Base-by-base conservation (phyloP, 352 stramenopile species). In the Pythium phragmitis region DNA sequence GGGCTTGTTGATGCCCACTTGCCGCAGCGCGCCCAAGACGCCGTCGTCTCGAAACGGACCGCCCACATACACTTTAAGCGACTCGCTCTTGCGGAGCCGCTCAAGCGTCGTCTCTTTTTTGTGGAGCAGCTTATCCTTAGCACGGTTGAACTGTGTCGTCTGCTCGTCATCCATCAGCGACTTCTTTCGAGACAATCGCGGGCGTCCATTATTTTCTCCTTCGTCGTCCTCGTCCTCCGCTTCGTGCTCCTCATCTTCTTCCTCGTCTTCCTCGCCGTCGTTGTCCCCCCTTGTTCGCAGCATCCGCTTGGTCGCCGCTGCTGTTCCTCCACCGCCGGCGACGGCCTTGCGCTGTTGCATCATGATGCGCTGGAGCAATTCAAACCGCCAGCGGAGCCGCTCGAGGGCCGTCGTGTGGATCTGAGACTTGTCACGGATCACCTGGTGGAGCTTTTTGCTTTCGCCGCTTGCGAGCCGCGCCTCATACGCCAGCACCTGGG, bases 1-100 rank as follows among this genome's bases (percentile, higher is more conserved):
- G 11, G 79, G 80, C 42, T 84, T 79, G 75, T 92, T 92, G 65
- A 92, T 87, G 14, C 85, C 85, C 13, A 90, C 85, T 41, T 91
- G 85, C 6, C 85, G 82, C 43, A 94, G 66, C 0, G 84, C 72
- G 0, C 83, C 85, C 21, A 94, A 56, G 50, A 94, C 71, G 9
- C 82, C 85, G 47, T 92, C 82, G 54, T 91, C 82, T 54, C 85
- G 87, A 72, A 79, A 91, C 23, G 77, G 70, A 39, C 80, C 87
- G 2, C 82, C 82, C n/a, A 90, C 58, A 50, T 92, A 94, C 21
- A 85, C 47, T 43, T 89, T 83, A 34, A 92, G 71, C 51, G 64
- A 82, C 45, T 87, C 77, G 14, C 69, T 62, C 47, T 91, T 87
- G 51, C 80, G 76, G 17, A 87, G 77, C 17, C 82, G 75, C 30